Base-by-base conservation (phyloP, 225 moss, liverwort and hornwort species). In the Asterella californica region DNA sequence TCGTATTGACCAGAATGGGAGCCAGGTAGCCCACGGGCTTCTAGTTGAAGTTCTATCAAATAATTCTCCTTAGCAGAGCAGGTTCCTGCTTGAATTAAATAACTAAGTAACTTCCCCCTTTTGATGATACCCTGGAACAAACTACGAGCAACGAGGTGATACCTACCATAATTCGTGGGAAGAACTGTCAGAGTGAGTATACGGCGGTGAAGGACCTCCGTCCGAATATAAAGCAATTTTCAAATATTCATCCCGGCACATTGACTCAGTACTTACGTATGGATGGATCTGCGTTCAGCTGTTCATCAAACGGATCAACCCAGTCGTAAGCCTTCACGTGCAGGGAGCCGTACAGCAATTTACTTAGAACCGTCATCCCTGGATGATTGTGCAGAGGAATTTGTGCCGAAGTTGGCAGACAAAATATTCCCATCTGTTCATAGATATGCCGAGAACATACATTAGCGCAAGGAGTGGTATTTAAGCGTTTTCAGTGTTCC, bases 311-410 rank as follows among this genome's bases (percentile, higher is more conserved):
- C 1, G 91, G 89, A 79, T 87, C 86, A 64, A 86, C 88, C 95
- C 99, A 99, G 70, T 99, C 99, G 48, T 89, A 99, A 50, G 99
- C 99, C 79, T 90, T 90, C 12, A 95, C 89, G 81, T 95, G 99
- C 91, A 99, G 88, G 66, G 93, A 91, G 77, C 99, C 99, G 80
- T 90, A 95, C 14, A 99, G 90, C 57, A 99, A 84, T 83, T 93
- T 93, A 89, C 99, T 99, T 42, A 99, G 87, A 25, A 99, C 99
- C 8, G 99, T 99, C 99, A 99, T 99, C 77, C 93, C 99, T 29
- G 99, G 99, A 89, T 99, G 99, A 55, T 99, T 92, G 80, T 99
- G 99, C 34, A 99, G 92, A 27, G 99, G 99, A 76, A 99, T 95
- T 63, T 81, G 90, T 59, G 99, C 93, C 52, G 99, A 95, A 57